Evolutionary conservation across 345 rosid species (phyloP).

Genomic region (Rhizophora apiculata): DNA sequence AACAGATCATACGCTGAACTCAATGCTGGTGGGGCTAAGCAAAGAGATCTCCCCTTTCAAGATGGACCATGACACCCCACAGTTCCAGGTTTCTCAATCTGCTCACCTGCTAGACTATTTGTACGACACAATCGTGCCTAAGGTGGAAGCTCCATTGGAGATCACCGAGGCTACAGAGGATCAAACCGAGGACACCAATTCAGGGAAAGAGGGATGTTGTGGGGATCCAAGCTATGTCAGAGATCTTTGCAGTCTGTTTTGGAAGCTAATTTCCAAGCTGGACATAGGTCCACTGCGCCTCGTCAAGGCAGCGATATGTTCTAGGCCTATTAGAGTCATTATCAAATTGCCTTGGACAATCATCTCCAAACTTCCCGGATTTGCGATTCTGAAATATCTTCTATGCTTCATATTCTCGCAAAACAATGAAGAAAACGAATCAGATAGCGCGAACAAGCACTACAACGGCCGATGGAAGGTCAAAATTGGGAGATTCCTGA

Average conservation of each 20-base stretch:
- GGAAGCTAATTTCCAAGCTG: constrained; percentile 28
- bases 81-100: constrained; percentile 21
- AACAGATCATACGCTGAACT: constrained; percentile 33
- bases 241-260: constrained; percentile 17
- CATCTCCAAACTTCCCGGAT: constrained; percentile 52
- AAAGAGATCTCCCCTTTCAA: constrained; percentile 59
- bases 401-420: constrained; percentile 22
- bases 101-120: constrained; percentile 57
- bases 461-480: constrained; percentile 38
- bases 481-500: constrained; percentile 37
- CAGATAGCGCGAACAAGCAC: neutral
- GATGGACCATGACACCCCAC: constrained; percentile 23
- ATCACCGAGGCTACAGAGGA: constrained; percentile 13
- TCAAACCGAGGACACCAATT: constrained; percentile 12
- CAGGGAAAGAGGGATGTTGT: constrained; percentile 12
- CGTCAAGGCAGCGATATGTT: constrained; percentile 26
- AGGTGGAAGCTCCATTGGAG: constrained; percentile 24
- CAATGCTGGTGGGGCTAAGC: constrained; percentile 42
- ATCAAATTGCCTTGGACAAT: constrained; percentile 49
- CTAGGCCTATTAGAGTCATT: constrained; percentile 29
- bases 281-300: constrained; percentile 14
- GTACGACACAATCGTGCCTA: constrained; percentile 48
- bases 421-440: constrained; percentile 19
- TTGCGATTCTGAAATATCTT: constrained; percentile 35
- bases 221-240: constrained; percentile 17